These are phyloP conservation scores for Phellopilus nigrolimitatus DNA, from an alignment of 1,284 basidiomycete species.

Conservation along the genomic window DNA sequence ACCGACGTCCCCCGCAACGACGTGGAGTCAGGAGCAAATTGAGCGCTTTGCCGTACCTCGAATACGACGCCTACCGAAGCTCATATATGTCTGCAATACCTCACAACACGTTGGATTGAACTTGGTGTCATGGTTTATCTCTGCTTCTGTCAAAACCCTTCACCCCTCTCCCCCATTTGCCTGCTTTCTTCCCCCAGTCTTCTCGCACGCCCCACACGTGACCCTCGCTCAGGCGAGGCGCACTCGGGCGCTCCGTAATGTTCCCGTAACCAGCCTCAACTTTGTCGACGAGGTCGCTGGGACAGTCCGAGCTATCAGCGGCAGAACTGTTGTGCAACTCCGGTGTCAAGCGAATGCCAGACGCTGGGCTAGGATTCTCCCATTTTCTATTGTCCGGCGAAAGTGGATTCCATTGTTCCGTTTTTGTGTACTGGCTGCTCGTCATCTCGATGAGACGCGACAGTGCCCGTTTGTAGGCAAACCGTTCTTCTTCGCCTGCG, in stretches of 20 bases:
- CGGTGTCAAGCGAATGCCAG: too few relatives aligned
- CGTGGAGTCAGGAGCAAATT: too few relatives aligned
- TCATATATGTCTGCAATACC: too few relatives aligned
- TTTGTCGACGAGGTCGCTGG: slow-evolving; percentile 3
- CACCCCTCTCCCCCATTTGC: slow-evolving; percentile 40
- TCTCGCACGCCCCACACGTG: slow-evolving; percentile 43
- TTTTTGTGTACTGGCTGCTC: slow-evolving; percentile 41
- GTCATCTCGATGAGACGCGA: slow-evolving; percentile 67
- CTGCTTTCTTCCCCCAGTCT: slow-evolving; percentile 42
- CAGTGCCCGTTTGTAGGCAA: slow-evolving; percentile 65
- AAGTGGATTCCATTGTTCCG: slow-evolving; percentile 44
- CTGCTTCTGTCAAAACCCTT: slow-evolving; percentile 18
- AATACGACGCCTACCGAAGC: too few relatives aligned
- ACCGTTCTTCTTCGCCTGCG: slow-evolving; percentile 59
- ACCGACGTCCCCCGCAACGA: too few relatives aligned
- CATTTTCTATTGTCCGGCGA: slow-evolving; percentile 34
- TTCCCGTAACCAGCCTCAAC: background rate
- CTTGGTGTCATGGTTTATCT: too few relatives aligned
- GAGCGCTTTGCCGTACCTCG: too few relatives aligned
- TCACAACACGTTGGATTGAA: too few relatives aligned
- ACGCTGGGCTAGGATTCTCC: slow-evolving; percentile 32
- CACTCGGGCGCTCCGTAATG: slow-evolving; percentile 30
- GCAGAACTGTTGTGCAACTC: background rate
- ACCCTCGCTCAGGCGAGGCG: slow-evolving; percentile 35
- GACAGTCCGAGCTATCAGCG: slow-evolving; percentile 9